Evolutionary conservation across 129 eudicot genomes (phyloP).

Genomic region (Heracleum sosnowskyi): DNA sequence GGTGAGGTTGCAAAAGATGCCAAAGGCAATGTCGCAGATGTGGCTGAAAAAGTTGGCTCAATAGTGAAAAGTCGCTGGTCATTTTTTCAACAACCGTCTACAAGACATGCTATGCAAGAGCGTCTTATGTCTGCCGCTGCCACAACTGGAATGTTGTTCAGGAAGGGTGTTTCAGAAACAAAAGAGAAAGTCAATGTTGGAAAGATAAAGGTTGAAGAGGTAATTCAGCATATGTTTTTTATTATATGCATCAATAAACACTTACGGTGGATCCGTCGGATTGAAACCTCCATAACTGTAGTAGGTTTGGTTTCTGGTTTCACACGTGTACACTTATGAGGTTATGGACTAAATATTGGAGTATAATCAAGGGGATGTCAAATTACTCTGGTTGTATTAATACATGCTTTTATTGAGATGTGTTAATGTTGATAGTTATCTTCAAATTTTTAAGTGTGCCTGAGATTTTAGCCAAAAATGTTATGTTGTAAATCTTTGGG

Average conservation of each 20-base stretch:
- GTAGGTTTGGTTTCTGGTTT: not conserved
- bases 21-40: slow-evolving; percentile 75
- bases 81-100: slow-evolving; percentile 81
- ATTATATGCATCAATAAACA: not conserved
- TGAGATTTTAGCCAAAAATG: not conserved
- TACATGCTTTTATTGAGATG: not conserved
- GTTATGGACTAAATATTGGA: not conserved
- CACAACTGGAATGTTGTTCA: slow-evolving; percentile 67
- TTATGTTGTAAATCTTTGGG: not conserved
- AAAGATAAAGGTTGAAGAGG: slow-evolving; percentile 95
- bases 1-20: slow-evolving; percentile 96
- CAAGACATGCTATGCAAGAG: slow-evolving; percentile 91
- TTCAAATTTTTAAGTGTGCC: not conserved
- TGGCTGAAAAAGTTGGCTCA: slow-evolving; percentile 75
- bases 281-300: not conserved
- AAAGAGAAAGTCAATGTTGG: slow-evolving; percentile 89
- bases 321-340: not conserved
- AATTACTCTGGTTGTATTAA: not conserved
- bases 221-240: slow-evolving; percentile 18
- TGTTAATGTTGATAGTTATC: not conserved
- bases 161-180: slow-evolving; percentile 85
- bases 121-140: slow-evolving; percentile 89
- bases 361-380: not conserved
- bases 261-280: too few species aligned
- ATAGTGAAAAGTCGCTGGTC: slow-evolving; percentile 93